phyloP scores from a whole-genome alignment of 129 eudicot species.

The Oenanthe sinensis region DNA sequence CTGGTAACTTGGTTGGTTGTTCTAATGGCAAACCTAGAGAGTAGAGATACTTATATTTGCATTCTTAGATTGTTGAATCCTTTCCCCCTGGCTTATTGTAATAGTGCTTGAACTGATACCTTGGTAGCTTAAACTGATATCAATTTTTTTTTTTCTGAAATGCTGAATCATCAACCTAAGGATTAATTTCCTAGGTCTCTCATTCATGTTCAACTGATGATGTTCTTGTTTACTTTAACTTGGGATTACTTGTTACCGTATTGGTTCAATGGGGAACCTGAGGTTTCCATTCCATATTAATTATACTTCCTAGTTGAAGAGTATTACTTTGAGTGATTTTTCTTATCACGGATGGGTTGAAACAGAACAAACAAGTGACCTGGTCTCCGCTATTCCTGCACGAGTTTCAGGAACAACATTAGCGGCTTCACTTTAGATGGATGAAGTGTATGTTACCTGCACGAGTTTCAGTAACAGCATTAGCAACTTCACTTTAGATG shows the following conservation, averaged over 20 bases:
- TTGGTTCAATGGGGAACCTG: background rate
- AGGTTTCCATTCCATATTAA: background rate
- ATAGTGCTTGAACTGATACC: too few relatives aligned
- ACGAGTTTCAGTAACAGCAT: slow-evolving; percentile 82
- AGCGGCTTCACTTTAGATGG: slow-evolving; percentile 93
- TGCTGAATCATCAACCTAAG: background rate
- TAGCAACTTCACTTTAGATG: slow-evolving; percentile 92
- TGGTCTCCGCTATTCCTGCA: slow-evolving; percentile 51
- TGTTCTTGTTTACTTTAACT: background rate
- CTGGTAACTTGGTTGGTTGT: too few relatives aligned
- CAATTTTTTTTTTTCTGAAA: too few relatives aligned
- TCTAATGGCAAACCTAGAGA: too few relatives aligned
- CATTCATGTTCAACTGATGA: background rate
- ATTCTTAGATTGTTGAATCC: too few relatives aligned
- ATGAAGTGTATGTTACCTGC: slow-evolving; percentile 58
- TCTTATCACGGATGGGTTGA: slow-evolving; percentile 20
- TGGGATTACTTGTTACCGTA: background rate
- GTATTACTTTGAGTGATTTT: background rate
- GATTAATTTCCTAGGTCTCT: background rate
- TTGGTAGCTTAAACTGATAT: background rate
- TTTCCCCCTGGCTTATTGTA: background rate
- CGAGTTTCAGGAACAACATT: slow-evolving; percentile 87
- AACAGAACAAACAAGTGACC: slow-evolving; percentile 16
- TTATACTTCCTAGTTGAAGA: background rate
- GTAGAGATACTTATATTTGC: too few relatives aligned